phyloP scores from a whole-genome alignment of 192 early-diverging fungal species.

The Linnemannia exigua region DNA sequence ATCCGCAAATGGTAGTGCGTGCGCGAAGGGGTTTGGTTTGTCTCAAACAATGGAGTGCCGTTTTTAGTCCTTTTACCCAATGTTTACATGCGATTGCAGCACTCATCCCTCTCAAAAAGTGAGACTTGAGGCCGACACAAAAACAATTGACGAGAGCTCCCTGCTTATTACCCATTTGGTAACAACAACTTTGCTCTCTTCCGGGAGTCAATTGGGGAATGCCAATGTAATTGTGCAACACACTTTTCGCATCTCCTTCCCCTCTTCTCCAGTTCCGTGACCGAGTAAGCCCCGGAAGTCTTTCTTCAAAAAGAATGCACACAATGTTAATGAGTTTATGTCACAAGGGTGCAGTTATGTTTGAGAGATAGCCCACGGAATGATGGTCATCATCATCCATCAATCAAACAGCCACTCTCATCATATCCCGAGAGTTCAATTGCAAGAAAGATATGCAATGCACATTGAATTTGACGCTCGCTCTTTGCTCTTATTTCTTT shows the following conservation, averaged over 20 bases:
- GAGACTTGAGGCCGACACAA: neutral
- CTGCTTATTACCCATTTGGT: neutral
- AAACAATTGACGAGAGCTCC: neutral
- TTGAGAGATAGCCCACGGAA: neutral
- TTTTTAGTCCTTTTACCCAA: neutral
- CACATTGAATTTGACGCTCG: too few relatives aligned
- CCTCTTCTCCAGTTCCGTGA: neutral
- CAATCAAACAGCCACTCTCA: too few relatives aligned
- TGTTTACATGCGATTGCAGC: neutral
- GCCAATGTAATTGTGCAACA: neutral
- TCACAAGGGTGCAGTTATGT: neutral
- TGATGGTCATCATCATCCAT: too few relatives aligned
- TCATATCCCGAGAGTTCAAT: too few relatives aligned
- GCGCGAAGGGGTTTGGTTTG: neutral
- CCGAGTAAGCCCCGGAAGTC: constrained; percentile 2
- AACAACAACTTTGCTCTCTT: neutral
- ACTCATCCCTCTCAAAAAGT: neutral
- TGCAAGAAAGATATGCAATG: too few relatives aligned
- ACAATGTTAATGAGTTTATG: neutral
- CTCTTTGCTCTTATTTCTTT: too few relatives aligned
- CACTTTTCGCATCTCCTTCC: neutral
- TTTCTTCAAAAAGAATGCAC: neutral
- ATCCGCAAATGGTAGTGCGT: constrained; percentile 4
- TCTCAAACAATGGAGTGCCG: neutral
- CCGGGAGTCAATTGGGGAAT: neutral